phyloP scores from a whole-genome alignment of 2,329 filamentous ascomycete species.

The Neophaeococcomyces mojaviensis region DNA sequence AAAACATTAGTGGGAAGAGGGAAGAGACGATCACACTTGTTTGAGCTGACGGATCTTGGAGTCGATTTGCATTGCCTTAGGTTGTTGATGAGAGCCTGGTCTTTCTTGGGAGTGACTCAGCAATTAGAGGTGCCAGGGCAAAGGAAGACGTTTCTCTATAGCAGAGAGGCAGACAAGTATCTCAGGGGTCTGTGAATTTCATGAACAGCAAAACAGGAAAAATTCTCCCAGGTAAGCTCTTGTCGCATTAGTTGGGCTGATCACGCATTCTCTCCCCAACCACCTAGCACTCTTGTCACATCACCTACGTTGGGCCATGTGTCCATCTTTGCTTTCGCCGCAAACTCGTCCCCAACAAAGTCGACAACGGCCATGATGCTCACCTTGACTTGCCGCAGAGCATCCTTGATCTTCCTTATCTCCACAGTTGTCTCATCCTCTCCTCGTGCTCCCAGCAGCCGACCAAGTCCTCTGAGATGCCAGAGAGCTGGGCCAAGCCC shows the following conservation, averaged over 20 bases:
- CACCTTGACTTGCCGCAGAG: conserved; percentile 17
- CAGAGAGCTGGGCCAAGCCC: conserved; percentile 33
- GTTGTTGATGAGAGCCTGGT: too few relatives aligned
- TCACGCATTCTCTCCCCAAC: conserved; percentile 19
- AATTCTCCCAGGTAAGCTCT: not conserved
- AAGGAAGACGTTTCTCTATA: too few relatives aligned
- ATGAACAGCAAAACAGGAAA: too few relatives aligned
- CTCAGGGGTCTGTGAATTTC: too few relatives aligned
- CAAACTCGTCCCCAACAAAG: conserved; percentile 18
- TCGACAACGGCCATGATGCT: conserved; percentile 16
- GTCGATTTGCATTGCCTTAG: too few relatives aligned
- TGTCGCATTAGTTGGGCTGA: not conserved
- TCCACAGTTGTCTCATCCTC: conserved; percentile 11
- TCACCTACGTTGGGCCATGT: conserved; percentile 23
- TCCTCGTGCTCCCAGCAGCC: conserved; percentile 26
- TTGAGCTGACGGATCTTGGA: too few relatives aligned
- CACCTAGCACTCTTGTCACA: conserved; percentile 20
- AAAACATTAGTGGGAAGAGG: too few relatives aligned
- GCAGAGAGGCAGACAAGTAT: too few relatives aligned
- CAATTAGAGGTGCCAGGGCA: too few relatives aligned
- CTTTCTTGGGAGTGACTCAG: too few relatives aligned
- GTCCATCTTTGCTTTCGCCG: conserved; percentile 15
- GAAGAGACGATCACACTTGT: too few relatives aligned
- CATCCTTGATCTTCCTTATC: conserved; percentile 17
- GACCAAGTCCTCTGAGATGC: conserved; percentile 39